Evolutionary conservation across 305 asterid genomes (phyloP), one percentile per base, ranked within the genome.

Genomic region (Lippia alba): DNA sequence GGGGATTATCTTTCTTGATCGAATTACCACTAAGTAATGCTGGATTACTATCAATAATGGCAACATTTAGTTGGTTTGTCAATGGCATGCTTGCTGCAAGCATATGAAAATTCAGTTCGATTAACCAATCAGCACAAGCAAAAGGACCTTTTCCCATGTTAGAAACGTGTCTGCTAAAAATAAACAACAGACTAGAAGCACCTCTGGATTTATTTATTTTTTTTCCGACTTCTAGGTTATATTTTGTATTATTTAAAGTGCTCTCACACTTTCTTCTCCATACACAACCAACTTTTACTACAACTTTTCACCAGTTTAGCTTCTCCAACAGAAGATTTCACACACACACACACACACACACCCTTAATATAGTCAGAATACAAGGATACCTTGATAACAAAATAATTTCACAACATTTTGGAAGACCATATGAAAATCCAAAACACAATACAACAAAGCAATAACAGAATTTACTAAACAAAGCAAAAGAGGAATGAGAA

Each of bases 21-120:
- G 49, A 20, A 72, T 54, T 76, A 56, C 75, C 78, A 75, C 87
- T 82, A 77, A 77, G 72, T 73, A 95, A 75, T 17, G 92, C 88
- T 66, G 99, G 99, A 78, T 90, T 95, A 87, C 96, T 89, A 78
- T 95, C 99, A 74, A 95, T 92, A 70, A 95, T 90, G 65, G 97
- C 99, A 73, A 89, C 78, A 67, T 66, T 84, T 64, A 95, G 83
- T 64, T 89, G 86, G 41, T 85, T 90, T 34, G 99, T 90, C 85
- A 92, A 81, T 61, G 97, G 96, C 70, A 63, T 72, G 74, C 84
- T 89, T 69, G 97, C 99, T 89, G 98, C 90, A 81, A 74, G 75
- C 39, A 79, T 69, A 79, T 49, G 5, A 36, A 34, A 39, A 54
- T 61, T 53, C 7, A 41, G 65, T 64, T 24, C 66, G 50, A 61